Evolutionary conservation across 1,284 basidiomycete species (phyloP), one percentile per base, ranked within the genome.

Genomic region (Papiliotrema fonsecae): DNA sequence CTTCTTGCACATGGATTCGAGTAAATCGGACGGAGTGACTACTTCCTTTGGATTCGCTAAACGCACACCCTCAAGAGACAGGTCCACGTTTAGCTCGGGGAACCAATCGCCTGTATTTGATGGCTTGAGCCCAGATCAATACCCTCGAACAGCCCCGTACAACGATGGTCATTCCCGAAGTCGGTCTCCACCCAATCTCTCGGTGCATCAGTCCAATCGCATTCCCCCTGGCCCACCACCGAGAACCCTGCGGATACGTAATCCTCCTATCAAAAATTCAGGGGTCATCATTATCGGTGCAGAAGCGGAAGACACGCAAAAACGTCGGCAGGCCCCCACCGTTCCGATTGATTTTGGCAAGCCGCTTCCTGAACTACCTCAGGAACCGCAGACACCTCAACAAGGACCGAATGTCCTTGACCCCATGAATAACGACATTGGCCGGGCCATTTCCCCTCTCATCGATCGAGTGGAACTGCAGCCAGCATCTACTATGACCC

Each of bases 361-460:
- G 48, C 61, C 64, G 7, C 49, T 66, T 0, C 64, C 62, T 22
- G 30, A 49, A 25, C 39, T 60, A 18, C 64, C 61, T n/a, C n/a
- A n/a, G n/a, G n/a, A n/a, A n/a, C n/a, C n/a, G n/a, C n/a, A n/a
- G n/a, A n/a, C n/a, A n/a, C n/a, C n/a, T n/a, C n/a, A n/a, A n/a
- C n/a, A n/a, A n/a, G n/a, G n/a, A n/a, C n/a, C n/a, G n/a, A n/a
- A n/a, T 5, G 13, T 32, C n/a, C 49, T 55, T 22, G 24, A 42
- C 3, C 44, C 56, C 4, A 19, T 56, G 2, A 45, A 48, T 4
- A 35, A 57, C 14, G 62, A 63, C 42, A 62, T 69, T 39, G 64
- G 64, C 13, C 24, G 64, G 18, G 65, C 64, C 3, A 59, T 67
- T 10, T 61, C 65, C 19, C 58, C 61, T 27, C 50, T 27, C 25